phyloP scores from a whole-genome alignment of 768 basidiomycete genomes.

The Inosperma sp. region DNA sequence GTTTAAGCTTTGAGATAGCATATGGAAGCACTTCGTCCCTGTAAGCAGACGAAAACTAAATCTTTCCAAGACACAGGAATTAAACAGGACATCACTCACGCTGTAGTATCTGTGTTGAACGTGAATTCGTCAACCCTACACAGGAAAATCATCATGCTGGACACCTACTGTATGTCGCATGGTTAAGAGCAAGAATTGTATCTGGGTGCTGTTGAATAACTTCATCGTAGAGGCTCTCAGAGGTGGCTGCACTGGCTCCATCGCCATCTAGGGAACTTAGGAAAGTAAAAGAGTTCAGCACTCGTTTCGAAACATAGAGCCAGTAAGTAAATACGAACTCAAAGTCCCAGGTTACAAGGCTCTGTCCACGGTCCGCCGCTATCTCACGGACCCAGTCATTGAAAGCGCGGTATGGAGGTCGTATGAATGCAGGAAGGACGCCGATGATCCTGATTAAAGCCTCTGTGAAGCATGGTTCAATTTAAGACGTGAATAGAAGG shows the following conservation, averaged over 20 bases:
- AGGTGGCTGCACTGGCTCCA: slow-evolving; percentile 26
- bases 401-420: slow-evolving; percentile 41
- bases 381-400: slow-evolving; percentile 34
- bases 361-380: slow-evolving; percentile 28
- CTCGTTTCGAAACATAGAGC: not conserved
- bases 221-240: slow-evolving; percentile 25
- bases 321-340: slow-evolving; percentile 27
- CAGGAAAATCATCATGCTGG: not conserved
- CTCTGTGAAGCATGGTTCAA: slow-evolving; percentile 18
- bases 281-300: not conserved
- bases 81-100: no score
- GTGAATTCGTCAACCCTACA: not conserved
- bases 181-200: slow-evolving; percentile 34
- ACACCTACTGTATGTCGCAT: slow-evolving; percentile 27
- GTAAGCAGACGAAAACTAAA: not conserved
- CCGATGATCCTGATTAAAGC: slow-evolving; percentile 34
- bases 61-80: no score
- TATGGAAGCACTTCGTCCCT: slow-evolving; percentile 33
- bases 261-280: slow-evolving; percentile 33
- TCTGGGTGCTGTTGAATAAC: slow-evolving; percentile 21
- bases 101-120: slow-evolving; percentile 18
- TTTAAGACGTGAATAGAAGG: not conserved
- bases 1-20: slow-evolving; percentile 31
- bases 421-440: slow-evolving; percentile 36
- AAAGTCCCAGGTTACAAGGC: slow-evolving; percentile 36